Conservation (phyloP, 352 stramenopile species). For the Phytophthora cryptogea region DNA sequence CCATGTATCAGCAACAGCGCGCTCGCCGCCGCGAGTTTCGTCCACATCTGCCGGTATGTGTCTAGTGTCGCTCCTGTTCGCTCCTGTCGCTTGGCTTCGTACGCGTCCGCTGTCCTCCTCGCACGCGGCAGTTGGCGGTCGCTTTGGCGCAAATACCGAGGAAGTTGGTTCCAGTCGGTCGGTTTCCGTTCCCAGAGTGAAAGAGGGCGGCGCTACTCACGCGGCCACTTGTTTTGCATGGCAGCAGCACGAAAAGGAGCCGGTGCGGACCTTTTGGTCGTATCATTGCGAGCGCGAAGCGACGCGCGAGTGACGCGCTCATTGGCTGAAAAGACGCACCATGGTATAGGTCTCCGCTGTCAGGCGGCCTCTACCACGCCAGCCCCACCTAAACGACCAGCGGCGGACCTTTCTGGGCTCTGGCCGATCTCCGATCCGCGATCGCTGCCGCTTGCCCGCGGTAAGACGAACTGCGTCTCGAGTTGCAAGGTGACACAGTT, state of each 20-base stretch:
- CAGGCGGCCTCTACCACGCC: conserved; percentile 2
- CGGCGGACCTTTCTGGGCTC: conserved; percentile 7
- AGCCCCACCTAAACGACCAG: conserved; percentile 1
- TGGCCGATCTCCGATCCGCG: background rate
- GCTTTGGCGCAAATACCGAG: conserved; percentile 36
- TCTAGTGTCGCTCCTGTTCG: conserved; percentile 8
- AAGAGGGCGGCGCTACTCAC: conserved; percentile 31
- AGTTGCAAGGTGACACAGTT: background rate
- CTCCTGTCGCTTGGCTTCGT: conserved; percentile 4
- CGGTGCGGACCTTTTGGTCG: conserved; percentile 15
- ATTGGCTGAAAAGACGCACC: conserved; percentile 20
- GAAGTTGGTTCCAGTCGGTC: conserved; percentile 35
- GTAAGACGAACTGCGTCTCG: background rate
- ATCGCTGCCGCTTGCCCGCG: background rate
- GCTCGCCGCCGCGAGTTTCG: conserved; percentile 24
- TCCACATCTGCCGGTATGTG: conserved; percentile 29
- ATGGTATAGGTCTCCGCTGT: conserved; percentile 20
- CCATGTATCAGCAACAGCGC: conserved; percentile 22
- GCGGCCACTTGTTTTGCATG: conserved; percentile 3
- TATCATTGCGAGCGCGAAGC: conserved; percentile 20
- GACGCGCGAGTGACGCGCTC: conserved; percentile 1
- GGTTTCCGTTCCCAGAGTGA: conserved; percentile 40
- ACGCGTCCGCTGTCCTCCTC: conserved; percentile 8
- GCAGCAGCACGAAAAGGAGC: conserved; percentile 20
- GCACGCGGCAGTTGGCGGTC: conserved; percentile 3